Percentiles rank a stretch among this genome's conserved stretches.
Evolutionary conservation across 1,284 basidiomycete genomes (phyloP).

Genomic region (Trichosporon faecale): DNA sequence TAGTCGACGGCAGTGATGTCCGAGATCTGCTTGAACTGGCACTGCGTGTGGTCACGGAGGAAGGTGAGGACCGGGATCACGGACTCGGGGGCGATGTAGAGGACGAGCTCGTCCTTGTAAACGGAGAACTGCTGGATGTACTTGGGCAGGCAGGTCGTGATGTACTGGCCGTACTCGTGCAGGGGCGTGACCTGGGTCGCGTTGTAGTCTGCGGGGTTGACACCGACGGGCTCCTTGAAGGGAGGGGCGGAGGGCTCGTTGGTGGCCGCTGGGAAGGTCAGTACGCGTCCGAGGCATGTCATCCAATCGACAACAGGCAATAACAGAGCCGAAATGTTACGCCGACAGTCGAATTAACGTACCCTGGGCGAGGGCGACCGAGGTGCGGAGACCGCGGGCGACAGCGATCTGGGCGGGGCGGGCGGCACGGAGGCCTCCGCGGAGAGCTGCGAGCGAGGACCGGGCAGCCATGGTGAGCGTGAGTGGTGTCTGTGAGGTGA

Average conservation of each 20-base stretch:
- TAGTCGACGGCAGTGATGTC: constrained; percentile 96
- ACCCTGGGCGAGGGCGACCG: constrained; percentile 33
- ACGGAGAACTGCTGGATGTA: constrained; percentile 97
- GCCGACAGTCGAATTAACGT: constrained; percentile 13
- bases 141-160: constrained; percentile 86
- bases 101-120: constrained; percentile 91
- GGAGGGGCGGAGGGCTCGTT: constrained; percentile 61
- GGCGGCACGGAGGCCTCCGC: constrained; percentile 24
- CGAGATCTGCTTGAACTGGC: constrained; percentile 88
- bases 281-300: background rate
- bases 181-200: constrained; percentile 68
- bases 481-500: constrained; percentile 5
- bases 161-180: constrained; percentile 85
- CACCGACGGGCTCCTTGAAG: constrained; percentile 79
- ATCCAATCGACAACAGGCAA: constrained; percentile 5
- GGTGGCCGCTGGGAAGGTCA: constrained; percentile 14
- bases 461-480: constrained; percentile 36
- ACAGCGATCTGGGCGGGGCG: constrained; percentile 10
- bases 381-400: constrained; percentile 34
- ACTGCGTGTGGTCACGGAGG: constrained; percentile 92
- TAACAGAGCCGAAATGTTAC: constrained; percentile 6
- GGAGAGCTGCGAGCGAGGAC: constrained; percentile 32
- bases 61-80: constrained; percentile 86
- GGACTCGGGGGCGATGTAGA: constrained; percentile 72
- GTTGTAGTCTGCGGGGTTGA: constrained; percentile 73